A percentile compares a stretch with the other conserved stretches of the same genome.
These are phyloP conservation scores for Ochetophila trinervis DNA, from an alignment of 306 rosid species.

Conservation along the genomic window DNA sequence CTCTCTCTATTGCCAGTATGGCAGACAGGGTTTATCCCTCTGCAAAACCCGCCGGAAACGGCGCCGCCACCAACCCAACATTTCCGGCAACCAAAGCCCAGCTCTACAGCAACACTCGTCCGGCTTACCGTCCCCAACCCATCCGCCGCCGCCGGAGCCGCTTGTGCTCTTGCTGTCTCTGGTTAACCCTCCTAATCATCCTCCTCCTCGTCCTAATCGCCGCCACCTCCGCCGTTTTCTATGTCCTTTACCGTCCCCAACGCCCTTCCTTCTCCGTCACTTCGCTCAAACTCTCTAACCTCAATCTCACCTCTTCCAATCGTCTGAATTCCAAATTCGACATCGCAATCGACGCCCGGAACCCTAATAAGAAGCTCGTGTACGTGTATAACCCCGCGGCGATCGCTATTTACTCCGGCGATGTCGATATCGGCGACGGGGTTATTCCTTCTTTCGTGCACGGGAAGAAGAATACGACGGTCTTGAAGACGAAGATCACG, in stretches of 20 bases:
- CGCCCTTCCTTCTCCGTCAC: conserved; percentile 38
- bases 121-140: conserved; percentile 71
- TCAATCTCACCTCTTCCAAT: conserved; percentile 35
- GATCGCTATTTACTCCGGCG: conserved; percentile 33
- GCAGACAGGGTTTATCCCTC: conserved; percentile 68
- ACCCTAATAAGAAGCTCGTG: conserved; percentile 53
- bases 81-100: conserved; percentile 66
- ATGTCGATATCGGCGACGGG: conserved; percentile 37
- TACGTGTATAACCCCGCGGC: conserved; percentile 35
- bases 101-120: conserved; percentile 61
- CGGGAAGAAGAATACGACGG: conserved; percentile 61
- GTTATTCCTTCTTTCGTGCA: conserved; percentile 51
- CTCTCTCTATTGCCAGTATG: conserved; percentile 41
- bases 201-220: conserved; percentile 49
- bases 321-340: conserved; percentile 39
- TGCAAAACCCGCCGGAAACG: conserved; percentile 37
- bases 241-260: conserved; percentile 63
- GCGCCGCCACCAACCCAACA: conserved; percentile 27
- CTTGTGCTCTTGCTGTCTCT: conserved; percentile 59
- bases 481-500: conserved; percentile 41
- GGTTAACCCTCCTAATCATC: conserved; percentile 45
- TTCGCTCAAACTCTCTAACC: conserved; percentile 33
- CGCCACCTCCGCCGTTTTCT: conserved; percentile 42
- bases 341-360: conserved; percentile 40
- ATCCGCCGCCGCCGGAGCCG: conserved; percentile 44